Evolutionary conservation across 805 yeast genomes (phyloP), one percentile per base, ranked within the genome.

Genomic region (Helenozyma rhizophorensis): DNA sequence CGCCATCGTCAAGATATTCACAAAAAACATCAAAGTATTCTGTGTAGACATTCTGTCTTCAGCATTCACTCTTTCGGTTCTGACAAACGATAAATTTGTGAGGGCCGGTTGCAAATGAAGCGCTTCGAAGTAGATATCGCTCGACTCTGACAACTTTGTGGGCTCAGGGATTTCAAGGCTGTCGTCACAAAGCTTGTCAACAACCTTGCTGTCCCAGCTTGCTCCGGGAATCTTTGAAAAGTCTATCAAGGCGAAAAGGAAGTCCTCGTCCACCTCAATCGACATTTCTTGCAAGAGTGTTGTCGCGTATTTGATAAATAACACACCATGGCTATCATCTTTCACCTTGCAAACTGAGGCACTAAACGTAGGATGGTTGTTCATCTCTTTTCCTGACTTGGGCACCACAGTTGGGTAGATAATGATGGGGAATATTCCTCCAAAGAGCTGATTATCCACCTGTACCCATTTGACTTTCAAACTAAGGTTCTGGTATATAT

Each of bases 391-490:
- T 4, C 81, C 76, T 0, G 86, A 80, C 49, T 86, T 84, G 2
- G 96, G 95, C 29, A 93, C 75, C 8, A 86, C 88, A 2, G 88
- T 81, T 4, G 99, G 99, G 53, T 86, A 94, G 8, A 93, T 43
- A 9, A 93, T 67, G 34, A 89, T 90, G 2, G 97, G 97, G 60
- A 74, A 93, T 1, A 81, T 74, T 9, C 95, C 84, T 3, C 96
- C 95, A 49, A 79, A 86, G 29, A 90, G 60, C 53, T 88, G 96
- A 50, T 93, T 90, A 55, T 93, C 98, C 29, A 90, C 70, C 57
- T 93, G 99, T 21, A 93, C 65, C 98, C 98, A 94, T 52, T 90
- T 89, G 48, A 89, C 58, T 51, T 87, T 88, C 61, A 80, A 62
- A 42, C 89, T 78, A 27, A 85, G 48, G 12, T 85, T 85, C 53